Evolutionary conservation across 2,329 filamentous ascomycete genomes (phyloP).

Genomic region (Fusarium ramigenum): DNA sequence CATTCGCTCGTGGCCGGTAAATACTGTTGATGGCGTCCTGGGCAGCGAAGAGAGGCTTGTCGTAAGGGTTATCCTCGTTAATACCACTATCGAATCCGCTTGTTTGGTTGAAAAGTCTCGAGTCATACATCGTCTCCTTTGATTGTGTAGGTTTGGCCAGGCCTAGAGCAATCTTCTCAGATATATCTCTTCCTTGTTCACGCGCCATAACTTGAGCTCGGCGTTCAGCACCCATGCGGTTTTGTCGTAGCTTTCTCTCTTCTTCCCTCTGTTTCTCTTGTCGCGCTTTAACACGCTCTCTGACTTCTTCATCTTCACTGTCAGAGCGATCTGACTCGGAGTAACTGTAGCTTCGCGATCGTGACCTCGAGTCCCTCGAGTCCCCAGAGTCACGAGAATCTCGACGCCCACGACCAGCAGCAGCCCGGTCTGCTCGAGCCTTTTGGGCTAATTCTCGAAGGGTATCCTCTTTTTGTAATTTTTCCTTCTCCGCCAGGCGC

Average conservation of each 20-base stretch:
- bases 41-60: conserved; percentile 95
- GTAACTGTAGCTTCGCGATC: conserved; percentile 61
- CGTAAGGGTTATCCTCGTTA: conserved; percentile 97
- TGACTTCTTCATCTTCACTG: conserved; percentile 74
- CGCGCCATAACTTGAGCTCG: conserved; percentile 91
- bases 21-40: conserved; percentile 96
- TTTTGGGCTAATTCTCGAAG: conserved; percentile 88
- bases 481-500: conserved; percentile 94
- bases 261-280: conserved; percentile 82
- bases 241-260: conserved; percentile 90
- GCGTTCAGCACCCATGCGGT: conserved; percentile 93
- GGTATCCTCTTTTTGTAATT: conserved; percentile 91
- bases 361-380: conserved; percentile 53
- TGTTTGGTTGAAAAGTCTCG: conserved; percentile 91
- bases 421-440: conserved; percentile 82
- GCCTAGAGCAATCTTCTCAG: conserved; percentile 94
- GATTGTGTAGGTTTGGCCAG: conserved; percentile 93
- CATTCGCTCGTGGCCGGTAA: conserved; percentile 81
- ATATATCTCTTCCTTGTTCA: conserved; percentile 96
- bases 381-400: conserved; percentile 51
- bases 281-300: conserved; percentile 80
- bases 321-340: conserved; percentile 59
- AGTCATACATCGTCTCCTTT: conserved; percentile 96
- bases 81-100: conserved; percentile 91
- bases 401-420: conserved; percentile 57